phyloP scores from a whole-genome alignment of 768 basidiomycete species.

The Collybia nuda region DNA sequence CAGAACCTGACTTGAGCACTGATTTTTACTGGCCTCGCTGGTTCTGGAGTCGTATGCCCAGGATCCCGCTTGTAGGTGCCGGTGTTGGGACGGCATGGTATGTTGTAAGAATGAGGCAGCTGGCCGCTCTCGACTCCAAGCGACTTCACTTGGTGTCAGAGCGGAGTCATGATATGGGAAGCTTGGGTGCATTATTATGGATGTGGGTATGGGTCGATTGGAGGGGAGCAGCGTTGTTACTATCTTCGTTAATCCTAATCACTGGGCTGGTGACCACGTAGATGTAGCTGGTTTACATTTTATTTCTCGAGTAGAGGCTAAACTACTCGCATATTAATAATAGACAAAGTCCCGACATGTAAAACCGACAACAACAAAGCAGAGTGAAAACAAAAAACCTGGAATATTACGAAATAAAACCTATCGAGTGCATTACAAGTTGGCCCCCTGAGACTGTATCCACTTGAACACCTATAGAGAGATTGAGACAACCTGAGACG shows the following conservation, averaged over 20 bases:
- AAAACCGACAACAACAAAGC: too few relatives aligned
- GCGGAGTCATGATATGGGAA: conserved; percentile 23
- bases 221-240: neutral
- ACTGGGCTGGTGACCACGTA: neutral
- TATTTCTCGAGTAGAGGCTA: too few relatives aligned
- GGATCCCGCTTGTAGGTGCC: conserved; percentile 65
- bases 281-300: too few relatives aligned
- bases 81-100: conserved; percentile 70
- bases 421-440: neutral
- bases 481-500: too few relatives aligned
- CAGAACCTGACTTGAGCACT: conserved; percentile 32
- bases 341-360: too few relatives aligned
- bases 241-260: neutral
- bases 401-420: too few relatives aligned
- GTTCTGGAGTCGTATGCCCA: conserved; percentile 34
- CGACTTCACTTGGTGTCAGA: too few relatives aligned
- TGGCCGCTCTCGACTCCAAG: conserved; percentile 28
- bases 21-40: conserved; percentile 18
- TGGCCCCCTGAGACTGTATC: neutral
- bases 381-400: too few relatives aligned
- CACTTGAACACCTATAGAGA: conserved; percentile 10
- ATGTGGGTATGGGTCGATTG: conserved; percentile 49
- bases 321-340: too few relatives aligned
- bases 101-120: conserved; percentile 50
- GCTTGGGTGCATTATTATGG: conserved; percentile 34